A percentile compares a stretch with the other conserved stretches of the same genome.
Conservation (phyloP, 139 green algal species). For the Zygnema circumcarinatum region DNA sequence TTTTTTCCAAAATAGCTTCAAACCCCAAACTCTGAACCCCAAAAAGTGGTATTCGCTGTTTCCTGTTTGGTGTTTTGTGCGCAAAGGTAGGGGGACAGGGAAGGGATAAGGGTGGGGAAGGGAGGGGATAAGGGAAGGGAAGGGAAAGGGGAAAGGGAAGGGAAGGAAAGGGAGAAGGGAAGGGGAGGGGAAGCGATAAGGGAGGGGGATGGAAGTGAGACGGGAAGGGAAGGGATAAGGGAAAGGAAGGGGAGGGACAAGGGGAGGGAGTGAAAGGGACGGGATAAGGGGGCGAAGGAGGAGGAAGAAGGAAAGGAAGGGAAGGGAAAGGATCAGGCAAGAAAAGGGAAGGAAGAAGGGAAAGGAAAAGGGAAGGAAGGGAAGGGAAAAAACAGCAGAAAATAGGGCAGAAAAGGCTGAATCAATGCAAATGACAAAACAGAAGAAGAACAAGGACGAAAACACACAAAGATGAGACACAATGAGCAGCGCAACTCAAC, state of each 20-base stretch:
- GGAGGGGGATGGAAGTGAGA: neutral
- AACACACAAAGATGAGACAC: neutral
- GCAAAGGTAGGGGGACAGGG: neutral
- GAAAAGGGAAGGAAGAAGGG: neutral
- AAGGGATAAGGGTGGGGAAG: neutral
- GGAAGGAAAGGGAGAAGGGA: slow-evolving; percentile 9
- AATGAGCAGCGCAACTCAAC: neutral
- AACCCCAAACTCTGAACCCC: too few relatives aligned
- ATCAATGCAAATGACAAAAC: neutral
- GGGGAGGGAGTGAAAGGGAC: slow-evolving; percentile 31
- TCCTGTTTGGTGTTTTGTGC: neutral
- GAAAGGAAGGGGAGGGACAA: neutral
- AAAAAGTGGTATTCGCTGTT: too few relatives aligned
- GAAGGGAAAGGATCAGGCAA: neutral
- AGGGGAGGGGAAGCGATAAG: neutral
- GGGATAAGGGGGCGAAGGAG: slow-evolving; percentile 3
- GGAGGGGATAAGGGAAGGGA: neutral
- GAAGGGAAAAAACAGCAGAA: neutral
- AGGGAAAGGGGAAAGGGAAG: neutral
- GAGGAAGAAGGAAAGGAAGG: neutral
- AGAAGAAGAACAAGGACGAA: neutral
- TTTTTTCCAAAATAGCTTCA: too few relatives aligned
- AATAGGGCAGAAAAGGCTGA: neutral
- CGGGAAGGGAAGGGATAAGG: neutral
- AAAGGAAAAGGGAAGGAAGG: neutral